Evolutionary conservation across 306 rosid species (phyloP).

Genomic region (Corylus americana): DNA sequence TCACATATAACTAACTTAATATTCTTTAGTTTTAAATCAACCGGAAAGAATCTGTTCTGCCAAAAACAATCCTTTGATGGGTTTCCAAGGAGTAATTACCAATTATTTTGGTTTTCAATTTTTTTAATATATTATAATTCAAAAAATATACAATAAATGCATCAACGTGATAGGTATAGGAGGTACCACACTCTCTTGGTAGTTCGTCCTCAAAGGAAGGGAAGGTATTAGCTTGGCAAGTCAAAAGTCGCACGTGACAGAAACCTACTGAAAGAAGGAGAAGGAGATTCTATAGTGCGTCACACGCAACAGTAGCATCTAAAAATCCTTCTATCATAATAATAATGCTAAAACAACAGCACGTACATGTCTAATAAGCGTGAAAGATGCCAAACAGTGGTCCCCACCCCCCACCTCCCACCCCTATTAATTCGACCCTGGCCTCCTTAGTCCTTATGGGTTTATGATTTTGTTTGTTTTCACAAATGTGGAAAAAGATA

Average conservation of each 20-base stretch:
- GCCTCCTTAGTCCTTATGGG: constrained; percentile 17
- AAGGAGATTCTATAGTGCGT: background rate
- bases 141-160: too few relatives aligned
- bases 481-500: constrained; percentile 43
- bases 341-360: too few relatives aligned
- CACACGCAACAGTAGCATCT: background rate
- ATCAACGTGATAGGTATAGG: too few relatives aligned
- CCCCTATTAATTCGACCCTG: background rate
- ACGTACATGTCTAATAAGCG: background rate
- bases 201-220: background rate
- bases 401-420: constrained; percentile 44
- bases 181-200: too few relatives aligned
- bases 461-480: constrained; percentile 47
- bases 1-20: too few relatives aligned
- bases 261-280: background rate
- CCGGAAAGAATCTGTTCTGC: too few relatives aligned
- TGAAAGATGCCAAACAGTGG: constrained; percentile 50
- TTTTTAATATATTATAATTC: too few relatives aligned
- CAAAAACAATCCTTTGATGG: too few relatives aligned
- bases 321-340: too few relatives aligned
- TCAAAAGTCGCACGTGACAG: background rate
- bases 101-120: too few relatives aligned
- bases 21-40: too few relatives aligned
- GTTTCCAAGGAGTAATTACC: too few relatives aligned
- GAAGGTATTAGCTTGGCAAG: background rate